A percentile compares a stretch with the other conserved stretches of the same genome.
Evolutionary conservation across 768 basidiomycete species (phyloP).

Genomic region (Boletellus emodensis): DNA sequence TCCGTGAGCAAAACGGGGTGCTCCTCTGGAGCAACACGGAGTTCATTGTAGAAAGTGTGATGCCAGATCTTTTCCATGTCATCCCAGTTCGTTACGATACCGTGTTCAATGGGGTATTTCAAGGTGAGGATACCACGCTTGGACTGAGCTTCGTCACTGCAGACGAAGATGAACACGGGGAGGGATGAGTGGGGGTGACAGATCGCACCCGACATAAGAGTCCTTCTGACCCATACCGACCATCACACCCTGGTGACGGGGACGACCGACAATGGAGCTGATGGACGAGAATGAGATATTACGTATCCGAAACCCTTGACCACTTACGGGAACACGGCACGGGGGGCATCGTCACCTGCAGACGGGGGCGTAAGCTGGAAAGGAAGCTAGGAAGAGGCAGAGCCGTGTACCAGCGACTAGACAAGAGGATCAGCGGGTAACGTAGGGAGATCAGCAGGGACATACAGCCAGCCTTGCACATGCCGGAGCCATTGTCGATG

Average conservation of each 20-base stretch:
- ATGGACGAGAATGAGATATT: slow-evolving; percentile 10
- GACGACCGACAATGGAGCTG: slow-evolving; percentile 91
- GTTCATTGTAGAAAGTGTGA: slow-evolving; percentile 89
- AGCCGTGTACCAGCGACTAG: slow-evolving; percentile 58
- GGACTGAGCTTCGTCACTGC: slow-evolving; percentile 85
- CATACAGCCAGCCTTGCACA: slow-evolving; percentile 99
- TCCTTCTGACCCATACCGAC: slow-evolving; percentile 97
- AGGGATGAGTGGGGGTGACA: slow-evolving; percentile 3
- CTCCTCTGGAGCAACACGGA: slow-evolving; percentile 74
- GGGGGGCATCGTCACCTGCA: slow-evolving; percentile 81
- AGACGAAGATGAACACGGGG: slow-evolving; percentile 10
- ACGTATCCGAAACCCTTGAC: slow-evolving; percentile 5
- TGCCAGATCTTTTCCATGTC: slow-evolving; percentile 99
- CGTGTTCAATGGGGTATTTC: slow-evolving; percentile 93
- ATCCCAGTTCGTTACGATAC: slow-evolving; percentile 97
- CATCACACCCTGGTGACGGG: slow-evolving; percentile 94
- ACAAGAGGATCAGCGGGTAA: slow-evolving; percentile 20
- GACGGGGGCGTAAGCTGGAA: slow-evolving; percentile 13
- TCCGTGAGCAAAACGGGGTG: slow-evolving; percentile 71
- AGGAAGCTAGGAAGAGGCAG: background rate
- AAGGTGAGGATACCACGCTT: slow-evolving; percentile 93
- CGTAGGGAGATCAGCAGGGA: slow-evolving; percentile 23
- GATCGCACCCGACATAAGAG: slow-evolving; percentile 81
- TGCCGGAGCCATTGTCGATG: slow-evolving; percentile 94
- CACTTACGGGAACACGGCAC: slow-evolving; percentile 93